Evolutionary conservation across 78 protist species (phyloP), one percentile per base, ranked within the genome.

Genomic region (Neovahlkampfia damariscottae): DNA sequence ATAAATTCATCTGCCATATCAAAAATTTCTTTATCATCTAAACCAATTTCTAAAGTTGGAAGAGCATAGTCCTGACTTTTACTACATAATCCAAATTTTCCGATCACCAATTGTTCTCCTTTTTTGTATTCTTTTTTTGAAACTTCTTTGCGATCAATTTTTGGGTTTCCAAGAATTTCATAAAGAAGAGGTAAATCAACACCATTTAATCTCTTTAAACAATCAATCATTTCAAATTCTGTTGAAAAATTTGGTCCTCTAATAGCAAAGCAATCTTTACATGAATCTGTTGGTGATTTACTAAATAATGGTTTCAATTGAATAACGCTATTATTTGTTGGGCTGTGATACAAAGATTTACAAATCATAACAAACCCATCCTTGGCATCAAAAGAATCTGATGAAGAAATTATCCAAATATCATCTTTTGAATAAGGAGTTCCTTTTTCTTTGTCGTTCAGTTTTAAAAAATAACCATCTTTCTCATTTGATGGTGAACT

Each of bases 371-470:
- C 62, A 50, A 50, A 50, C 62, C 19, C 62, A 50, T 50, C 19
- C 62, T 50, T 50, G n/a, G n/a, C n/a, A n/a, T 50, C 68, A 69
- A 69, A 69, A 30, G 19, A n/a, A 30, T 30, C 19, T 19, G 19
- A 10, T 10, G 19, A 19, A 28, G 68, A 30, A n/a, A 69, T n/a
- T 10, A 69, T 69, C 72, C 72, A 69, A 19, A 69, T 28, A 28
- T 69, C 72, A 28, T 69, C 72, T 28, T 69, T 69, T 19, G 72
- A 19, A 69, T 69, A 69, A 50, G 62, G 62, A 50, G 34, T 50
- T n/a, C 19, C 19, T 19, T 50, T 50, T 50, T 50, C 62, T 50
- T 19, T 50, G 34, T 19, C 19, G 34, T 50, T 19, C 62, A 50
- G 19, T 50, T 50, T 50, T 19, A 50, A n/a, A 19, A 50, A n/a